Base-by-base conservation (phyloP, 805 yeast species). In the Myxozyma mucilagina region DNA sequence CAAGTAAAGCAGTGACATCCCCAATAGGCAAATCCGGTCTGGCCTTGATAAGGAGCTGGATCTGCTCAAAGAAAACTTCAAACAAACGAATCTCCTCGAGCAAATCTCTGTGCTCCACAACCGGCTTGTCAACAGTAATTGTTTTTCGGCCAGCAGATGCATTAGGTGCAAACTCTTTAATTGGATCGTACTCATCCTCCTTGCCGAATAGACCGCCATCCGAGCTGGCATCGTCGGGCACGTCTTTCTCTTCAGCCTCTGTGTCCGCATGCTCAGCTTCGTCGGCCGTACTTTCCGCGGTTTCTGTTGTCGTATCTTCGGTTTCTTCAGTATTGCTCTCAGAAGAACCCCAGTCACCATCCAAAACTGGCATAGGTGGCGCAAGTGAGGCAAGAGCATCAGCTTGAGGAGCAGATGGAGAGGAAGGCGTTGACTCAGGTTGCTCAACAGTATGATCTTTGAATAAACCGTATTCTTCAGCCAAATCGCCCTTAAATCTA, bases 21-120 rank as follows among this genome's bases (percentile, higher is more conserved):
- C 81, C 84, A n/a, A 82, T 70, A 0, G 90, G 77, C n/a, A 90
- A 73, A 52, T 85, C 87, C 0, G 89, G 87, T 61, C 87, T 83
- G 9, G 79, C 73, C 51, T 83, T 78, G 56, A 80, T 78, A 38
- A 91, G 71, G 48, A 80, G 80, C 38, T 78, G 72, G 60, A 89
- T 80, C 71, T 88, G 89, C 11, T 75, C 73, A 85, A 91, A 86
- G 71, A 91, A 87, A 16, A 79, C 79, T 41, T 79, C 79, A 70
- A 91, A 89, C 39, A 89, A 72, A 55, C 78, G 71, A 55, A 71
- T 63, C 52, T 66, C 69, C 3, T 60, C 65, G 16, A 67, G 68
- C 48, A 60, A 57, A n/a, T 61, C 68, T 11, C 61, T 60, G 18
- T 48, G 41, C 45, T 52, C 41, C 35, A 16, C 57, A 49, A 45